phyloP scores from a whole-genome alignment of 208 protist species.

The Trypanosoma brucei region DNA sequence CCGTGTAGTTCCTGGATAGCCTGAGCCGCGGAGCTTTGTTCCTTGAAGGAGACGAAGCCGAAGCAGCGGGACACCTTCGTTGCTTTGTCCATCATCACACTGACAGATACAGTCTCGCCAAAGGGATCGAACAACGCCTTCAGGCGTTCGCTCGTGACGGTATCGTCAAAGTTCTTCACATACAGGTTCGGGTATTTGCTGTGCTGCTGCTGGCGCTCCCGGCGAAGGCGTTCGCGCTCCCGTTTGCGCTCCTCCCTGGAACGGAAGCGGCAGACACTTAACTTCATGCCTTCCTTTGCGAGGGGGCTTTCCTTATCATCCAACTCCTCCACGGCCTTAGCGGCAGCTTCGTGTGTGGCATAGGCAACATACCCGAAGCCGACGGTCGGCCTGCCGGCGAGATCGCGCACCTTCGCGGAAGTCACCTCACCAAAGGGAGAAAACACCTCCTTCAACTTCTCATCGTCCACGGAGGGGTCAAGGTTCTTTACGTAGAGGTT shows the following conservation, averaged over 20 bases:
- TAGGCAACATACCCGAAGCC: slow-evolving; percentile 98
- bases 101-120: slow-evolving; percentile 95
- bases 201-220: slow-evolving; percentile 89
- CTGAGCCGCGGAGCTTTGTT: slow-evolving; percentile 91
- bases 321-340: slow-evolving; percentile 84
- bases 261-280: slow-evolving; percentile 96
- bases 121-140: slow-evolving; percentile 93
- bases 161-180: slow-evolving; percentile 98
- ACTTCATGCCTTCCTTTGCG: slow-evolving; percentile 72
- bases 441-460: slow-evolving; percentile 93
- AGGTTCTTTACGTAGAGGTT: slow-evolving; percentile 99
- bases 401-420: slow-evolving; percentile 94
- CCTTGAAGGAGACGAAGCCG: slow-evolving; percentile 98
- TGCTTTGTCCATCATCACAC: slow-evolving; percentile 96
- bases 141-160: slow-evolving; percentile 93
- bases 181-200: slow-evolving; percentile 98
- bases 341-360: slow-evolving; percentile 88
- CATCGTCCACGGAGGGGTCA: slow-evolving; percentile 92
- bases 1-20: slow-evolving; percentile 96
- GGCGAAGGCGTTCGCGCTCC: slow-evolving; percentile 72
- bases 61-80: slow-evolving; percentile 92
- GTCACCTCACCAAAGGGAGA: slow-evolving; percentile 94
- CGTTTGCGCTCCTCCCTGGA: slow-evolving; percentile 95
- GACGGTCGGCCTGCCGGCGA: slow-evolving; percentile 73
- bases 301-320: slow-evolving; percentile 81